These are phyloP conservation scores for Hibiscus trionum DNA, from an alignment of 345 rosid species.

Conservation along the genomic window DNA sequence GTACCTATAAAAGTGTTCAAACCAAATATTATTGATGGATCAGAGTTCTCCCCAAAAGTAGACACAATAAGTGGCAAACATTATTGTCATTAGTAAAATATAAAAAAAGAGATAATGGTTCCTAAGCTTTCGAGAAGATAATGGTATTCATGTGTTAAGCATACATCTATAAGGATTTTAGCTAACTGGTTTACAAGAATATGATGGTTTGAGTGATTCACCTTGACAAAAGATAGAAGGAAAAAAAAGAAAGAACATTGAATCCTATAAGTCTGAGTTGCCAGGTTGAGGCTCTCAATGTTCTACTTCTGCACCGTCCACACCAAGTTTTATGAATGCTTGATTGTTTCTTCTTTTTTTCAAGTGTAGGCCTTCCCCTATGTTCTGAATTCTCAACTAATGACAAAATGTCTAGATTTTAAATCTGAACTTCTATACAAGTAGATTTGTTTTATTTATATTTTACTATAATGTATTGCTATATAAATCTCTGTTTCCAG, in stretches of 20 bases:
- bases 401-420: neutral
- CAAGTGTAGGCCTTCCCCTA: neutral
- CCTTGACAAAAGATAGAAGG: neutral
- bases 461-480: slow-evolving; percentile 6
- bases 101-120: too few relatives aligned
- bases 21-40: too few relatives aligned
- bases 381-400: neutral
- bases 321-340: neutral
- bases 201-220: neutral
- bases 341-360: neutral
- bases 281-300: neutral
- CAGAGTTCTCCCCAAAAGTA: too few relatives aligned
- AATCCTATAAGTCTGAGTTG: neutral
- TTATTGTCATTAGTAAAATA: too few relatives aligned
- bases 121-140: neutral
- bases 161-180: neutral
- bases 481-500: too few relatives aligned
- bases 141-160: neutral
- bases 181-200: neutral
- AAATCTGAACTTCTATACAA: neutral
- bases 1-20: too few relatives aligned
- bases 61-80: too few relatives aligned
- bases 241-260: neutral
- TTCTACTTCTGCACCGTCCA: neutral
- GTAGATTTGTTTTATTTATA: neutral